These are phyloP conservation scores for Botrytis medusae DNA, from an alignment of 2,329 filamentous ascomycete genomes.

Conservation along the genomic window DNA sequence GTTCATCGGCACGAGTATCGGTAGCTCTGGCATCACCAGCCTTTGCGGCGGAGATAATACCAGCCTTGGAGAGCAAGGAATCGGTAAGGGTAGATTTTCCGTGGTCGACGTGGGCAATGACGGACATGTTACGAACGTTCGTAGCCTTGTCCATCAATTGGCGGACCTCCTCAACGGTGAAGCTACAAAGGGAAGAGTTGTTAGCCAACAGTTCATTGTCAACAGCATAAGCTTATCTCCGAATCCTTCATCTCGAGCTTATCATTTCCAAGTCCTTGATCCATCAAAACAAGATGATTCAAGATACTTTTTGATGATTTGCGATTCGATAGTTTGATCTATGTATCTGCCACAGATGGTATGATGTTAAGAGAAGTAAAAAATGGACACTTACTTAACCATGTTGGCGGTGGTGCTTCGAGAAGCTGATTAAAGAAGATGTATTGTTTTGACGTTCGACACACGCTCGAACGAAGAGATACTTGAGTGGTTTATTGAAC, in stretches of 20 bases:
- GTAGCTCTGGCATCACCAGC: constrained; percentile 95
- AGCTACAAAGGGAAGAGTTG: constrained; percentile 60
- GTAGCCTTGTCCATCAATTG: constrained; percentile 74
- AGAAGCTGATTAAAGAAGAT: constrained; percentile 40
- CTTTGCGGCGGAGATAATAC: constrained; percentile 98
- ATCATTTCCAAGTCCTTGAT: constrained; percentile 1
- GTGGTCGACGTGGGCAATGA: constrained; percentile 99
- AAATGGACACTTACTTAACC: constrained; percentile 86
- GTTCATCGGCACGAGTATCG: constrained; percentile 95
- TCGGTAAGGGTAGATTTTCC: constrained; percentile 99
- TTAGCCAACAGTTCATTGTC: constrained; percentile 46
- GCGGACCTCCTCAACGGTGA: constrained; percentile 95
- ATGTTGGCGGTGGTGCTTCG: constrained; percentile 83
- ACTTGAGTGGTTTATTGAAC: constrained; percentile 5
- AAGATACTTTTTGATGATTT: not conserved
- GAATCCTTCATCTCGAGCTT: constrained; percentile 11
- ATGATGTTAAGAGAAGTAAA: not conserved
- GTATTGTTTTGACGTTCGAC: constrained; percentile 22
- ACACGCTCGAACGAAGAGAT: constrained; percentile 23
- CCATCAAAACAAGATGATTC: not conserved
- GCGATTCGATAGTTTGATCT: not conserved
- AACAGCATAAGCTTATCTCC: constrained; percentile 13
- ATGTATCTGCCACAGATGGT: not conserved
- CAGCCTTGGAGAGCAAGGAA: constrained; percentile 96
- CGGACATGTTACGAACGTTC: constrained; percentile 94